Conservation (phyloP, 192 early-diverging fungal species). For the Phlyctochytrium arcticum region DNA sequence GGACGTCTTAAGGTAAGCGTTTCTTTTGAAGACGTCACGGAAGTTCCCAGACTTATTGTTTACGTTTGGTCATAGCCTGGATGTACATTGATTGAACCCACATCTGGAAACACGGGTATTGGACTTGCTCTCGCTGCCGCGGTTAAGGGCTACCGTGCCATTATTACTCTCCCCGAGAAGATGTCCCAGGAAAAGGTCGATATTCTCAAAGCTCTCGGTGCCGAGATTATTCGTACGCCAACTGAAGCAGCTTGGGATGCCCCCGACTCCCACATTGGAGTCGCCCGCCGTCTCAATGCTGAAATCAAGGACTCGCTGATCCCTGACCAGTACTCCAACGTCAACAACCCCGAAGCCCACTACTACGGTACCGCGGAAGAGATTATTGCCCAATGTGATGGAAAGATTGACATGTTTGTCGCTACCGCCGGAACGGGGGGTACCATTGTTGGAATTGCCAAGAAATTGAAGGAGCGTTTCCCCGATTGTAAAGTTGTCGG, state of each 20-base stretch:
- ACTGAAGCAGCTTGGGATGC: slow-evolving; percentile 99
- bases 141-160: slow-evolving; percentile 97
- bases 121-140: slow-evolving; percentile 94
- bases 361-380: slow-evolving; percentile 75
- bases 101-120: slow-evolving; percentile 99
- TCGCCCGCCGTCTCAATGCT: slow-evolving; percentile 87
- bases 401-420: slow-evolving; percentile 94
- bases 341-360: slow-evolving; percentile 97
- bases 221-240: slow-evolving; percentile 97
- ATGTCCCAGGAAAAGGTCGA: slow-evolving; percentile 99
- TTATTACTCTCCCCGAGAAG: slow-evolving; percentile 99
- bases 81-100: slow-evolving; percentile 95
- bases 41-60: neutral
- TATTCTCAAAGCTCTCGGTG: slow-evolving; percentile 93
- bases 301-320: slow-evolving; percentile 97
- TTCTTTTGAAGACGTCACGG: neutral
- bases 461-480: slow-evolving; percentile 91
- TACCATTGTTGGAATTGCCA: slow-evolving; percentile 91
- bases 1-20: slow-evolving; percentile 65
- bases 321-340: slow-evolving; percentile 94
- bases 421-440: slow-evolving; percentile 96
- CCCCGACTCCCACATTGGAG: slow-evolving; percentile 96
- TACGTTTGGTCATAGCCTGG: slow-evolving; percentile 57
- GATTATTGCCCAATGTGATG: slow-evolving; percentile 64
- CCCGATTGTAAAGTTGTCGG: slow-evolving; percentile 85